phyloP scores from a whole-genome alignment of 768 basidiomycete genomes.

The Fomitopsis pulvina region DNA sequence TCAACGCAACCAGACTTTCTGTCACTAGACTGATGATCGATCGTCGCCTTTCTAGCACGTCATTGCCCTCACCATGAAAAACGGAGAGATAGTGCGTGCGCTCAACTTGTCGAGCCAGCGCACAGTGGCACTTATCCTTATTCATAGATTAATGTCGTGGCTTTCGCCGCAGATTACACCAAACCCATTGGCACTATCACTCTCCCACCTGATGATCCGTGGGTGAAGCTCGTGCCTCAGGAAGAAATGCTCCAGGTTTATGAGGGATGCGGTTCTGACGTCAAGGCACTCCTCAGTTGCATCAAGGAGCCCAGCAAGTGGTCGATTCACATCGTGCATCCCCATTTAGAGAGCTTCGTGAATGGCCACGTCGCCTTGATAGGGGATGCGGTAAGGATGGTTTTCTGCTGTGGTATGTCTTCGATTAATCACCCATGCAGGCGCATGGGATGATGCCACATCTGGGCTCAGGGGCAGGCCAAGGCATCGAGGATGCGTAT shows the following conservation, averaged over 20 bases:
- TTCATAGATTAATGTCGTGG: constrained; percentile 39
- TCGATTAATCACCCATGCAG: neutral
- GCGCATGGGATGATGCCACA: constrained; percentile 58
- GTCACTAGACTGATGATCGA: neutral
- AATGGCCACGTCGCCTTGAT: constrained; percentile 41
- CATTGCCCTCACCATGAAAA: constrained; percentile 44
- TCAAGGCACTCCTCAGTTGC: constrained; percentile 32
- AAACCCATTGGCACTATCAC: constrained; percentile 13
- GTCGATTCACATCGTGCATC: constrained; percentile 43
- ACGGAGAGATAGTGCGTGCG: constrained; percentile 31
- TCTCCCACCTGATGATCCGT: constrained; percentile 15
- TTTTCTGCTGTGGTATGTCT: neutral
- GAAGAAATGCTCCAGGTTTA: constrained; percentile 39
- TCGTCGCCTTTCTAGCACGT: constrained; percentile 35
- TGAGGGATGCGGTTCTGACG: constrained; percentile 42
- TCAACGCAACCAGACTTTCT: no score
- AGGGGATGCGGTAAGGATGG: constrained; percentile 37
- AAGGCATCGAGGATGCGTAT: constrained; percentile 52
- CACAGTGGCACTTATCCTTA: neutral
- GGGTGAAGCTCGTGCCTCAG: constrained; percentile 35
- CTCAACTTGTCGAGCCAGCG: neutral
- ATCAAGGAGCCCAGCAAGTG: constrained; percentile 43
- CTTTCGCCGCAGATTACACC: constrained; percentile 30
- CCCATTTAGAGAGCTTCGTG: constrained; percentile 38
- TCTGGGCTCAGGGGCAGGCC: constrained; percentile 51